Evolutionary conservation across 1,284 basidiomycete species (phyloP), one percentile per base, ranked within the genome.

Genomic region (Apiotrichum veenhuisii): DNA sequence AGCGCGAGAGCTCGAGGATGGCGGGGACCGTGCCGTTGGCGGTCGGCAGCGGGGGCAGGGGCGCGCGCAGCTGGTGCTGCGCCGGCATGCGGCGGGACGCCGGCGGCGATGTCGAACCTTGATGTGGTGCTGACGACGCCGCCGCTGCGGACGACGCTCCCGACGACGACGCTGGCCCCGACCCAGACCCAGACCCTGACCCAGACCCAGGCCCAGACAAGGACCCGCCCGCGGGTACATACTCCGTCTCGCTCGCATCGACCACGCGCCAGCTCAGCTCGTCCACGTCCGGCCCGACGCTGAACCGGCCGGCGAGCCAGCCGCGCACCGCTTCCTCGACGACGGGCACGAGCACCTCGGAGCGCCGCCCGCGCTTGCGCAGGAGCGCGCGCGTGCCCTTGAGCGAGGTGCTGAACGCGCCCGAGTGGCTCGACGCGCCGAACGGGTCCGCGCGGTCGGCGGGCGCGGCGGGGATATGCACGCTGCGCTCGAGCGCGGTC

Each of bases 301-400:
- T 46, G 15, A 58, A 65, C 48, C 64, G 57, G 20, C 70, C 71
- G 12, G 58, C 68, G 25, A 74, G 61, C 76, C 76, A 77, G 0
- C 44, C 54, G 15, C 70, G 61, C 14, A 77, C 55, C 20, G 66
- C 64, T 2, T 54, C 36, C 53, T 76, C 76, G 9, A 72, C 67
- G 1, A 47, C 44, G 5, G 59, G 57, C 0, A 76, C 72, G 5
- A 77, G 53, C 8, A 58, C 55, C 61, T 77, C 74, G 0, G 71
- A 68, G 12, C 73, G 56, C 17, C 69, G 59, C 11, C 75, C 69
- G 14, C 70, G 54, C 34, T 69, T 69, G 22, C 75, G 56, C 8
- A 77, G 57, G 57, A 75, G 46, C 20, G 67, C 64, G 10, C 76
- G 58, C 2, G 70, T 73, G 5, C 76, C 76, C 57, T 74, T 75